Evolutionary conservation across 164 flowering plant species (phyloP), one percentile per base, ranked within the genome.

Genomic region (Echeveria elegans): DNA sequence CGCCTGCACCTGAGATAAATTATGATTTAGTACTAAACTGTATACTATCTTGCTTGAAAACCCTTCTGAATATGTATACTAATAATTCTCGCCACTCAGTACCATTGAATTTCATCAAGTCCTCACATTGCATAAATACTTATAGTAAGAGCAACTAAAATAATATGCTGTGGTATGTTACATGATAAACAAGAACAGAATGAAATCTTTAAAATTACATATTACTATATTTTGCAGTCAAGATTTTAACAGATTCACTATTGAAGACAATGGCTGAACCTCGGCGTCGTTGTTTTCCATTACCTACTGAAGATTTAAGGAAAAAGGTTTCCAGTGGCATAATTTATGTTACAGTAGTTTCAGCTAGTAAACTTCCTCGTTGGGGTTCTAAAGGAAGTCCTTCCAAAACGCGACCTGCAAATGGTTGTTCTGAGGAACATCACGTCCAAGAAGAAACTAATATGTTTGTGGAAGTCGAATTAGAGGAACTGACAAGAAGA

Each of bases 241-340:
- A 90, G 72, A 34, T 92, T 71, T 72, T 82, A 9, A 86, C 84
- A 50, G 96, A 92, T 31, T 82, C 92, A 65, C 73, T 92, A 69
- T 84, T 71, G 6, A 92, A 85, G 81, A 89, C 92, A 58, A 88
- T 88, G 97, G 98, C 90, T 72, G 98, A 90, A 72, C 98, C 98
- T 64, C 90, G 89, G 31, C 90, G 98, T 23, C 86, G 85, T 50
- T 90, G 96, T 77, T 77, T 41, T 71, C 70, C 89, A 72, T 75
- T 93, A 75, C 87, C 98, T 63, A 75, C 87, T n/a, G 81, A 77
- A 52, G 82, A 88, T 61, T 71, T 87, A 30, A 75, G 72, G 66
- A 93, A 86, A 77, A 83, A 77, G 69, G 91, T 85, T 47, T 87
- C 88, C 56, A 94, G 89, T 68, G 47, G 47, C 47, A 43, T 43